Conservation (phyloP, 495 filamentous ascomycete species). For the Cladorrhinum samala region DNA sequence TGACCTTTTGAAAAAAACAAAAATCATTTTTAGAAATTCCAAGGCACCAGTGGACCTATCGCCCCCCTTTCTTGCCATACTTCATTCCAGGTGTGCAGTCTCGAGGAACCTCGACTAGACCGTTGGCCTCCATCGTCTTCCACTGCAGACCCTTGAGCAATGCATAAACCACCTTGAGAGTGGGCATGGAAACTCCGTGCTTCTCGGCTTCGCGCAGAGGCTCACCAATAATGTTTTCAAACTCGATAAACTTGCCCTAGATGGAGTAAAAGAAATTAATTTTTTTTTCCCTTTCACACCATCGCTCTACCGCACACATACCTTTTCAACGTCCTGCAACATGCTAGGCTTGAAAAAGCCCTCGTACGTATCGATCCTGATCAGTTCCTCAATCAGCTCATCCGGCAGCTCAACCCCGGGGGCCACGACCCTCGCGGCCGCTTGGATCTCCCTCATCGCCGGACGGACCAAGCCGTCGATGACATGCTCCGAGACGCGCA, state of each 20-base stretch:
- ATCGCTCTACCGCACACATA: not conserved
- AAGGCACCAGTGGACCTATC: too few species aligned
- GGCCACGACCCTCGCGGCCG: slow-evolving; percentile 10
- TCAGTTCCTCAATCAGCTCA: slow-evolving; percentile 29
- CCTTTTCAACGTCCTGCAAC: slow-evolving; percentile 38
- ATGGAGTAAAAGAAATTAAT: not conserved
- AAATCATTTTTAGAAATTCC: too few species aligned
- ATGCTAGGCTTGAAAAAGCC: slow-evolving; percentile 42
- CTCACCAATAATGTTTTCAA: slow-evolving; percentile 49
- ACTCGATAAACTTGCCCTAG: slow-evolving; percentile 46
- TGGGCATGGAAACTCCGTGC: slow-evolving; percentile 40
- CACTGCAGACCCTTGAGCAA: slow-evolving; percentile 39
- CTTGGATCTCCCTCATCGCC: slow-evolving; percentile 19
- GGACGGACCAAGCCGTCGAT: slow-evolving; percentile 20
- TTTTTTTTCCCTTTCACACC: not conserved
- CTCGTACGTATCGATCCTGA: slow-evolving; percentile 33
- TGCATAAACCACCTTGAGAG: slow-evolving; percentile 37
- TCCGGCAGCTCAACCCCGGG: slow-evolving; percentile 29
- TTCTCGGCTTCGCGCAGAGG: slow-evolving; percentile 42
- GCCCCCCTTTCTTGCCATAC: slow-evolving; percentile 3
- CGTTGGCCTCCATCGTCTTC: slow-evolving; percentile 31
- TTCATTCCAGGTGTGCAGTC: slow-evolving; percentile 2
- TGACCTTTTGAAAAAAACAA: too few species aligned
- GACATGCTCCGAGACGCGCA: slow-evolving; percentile 21
- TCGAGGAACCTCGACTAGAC: slow-evolving; percentile 10